Evolutionary conservation across 2,329 filamentous ascomycete genomes (phyloP).

Genomic region (Hypoxylon sp.): DNA sequence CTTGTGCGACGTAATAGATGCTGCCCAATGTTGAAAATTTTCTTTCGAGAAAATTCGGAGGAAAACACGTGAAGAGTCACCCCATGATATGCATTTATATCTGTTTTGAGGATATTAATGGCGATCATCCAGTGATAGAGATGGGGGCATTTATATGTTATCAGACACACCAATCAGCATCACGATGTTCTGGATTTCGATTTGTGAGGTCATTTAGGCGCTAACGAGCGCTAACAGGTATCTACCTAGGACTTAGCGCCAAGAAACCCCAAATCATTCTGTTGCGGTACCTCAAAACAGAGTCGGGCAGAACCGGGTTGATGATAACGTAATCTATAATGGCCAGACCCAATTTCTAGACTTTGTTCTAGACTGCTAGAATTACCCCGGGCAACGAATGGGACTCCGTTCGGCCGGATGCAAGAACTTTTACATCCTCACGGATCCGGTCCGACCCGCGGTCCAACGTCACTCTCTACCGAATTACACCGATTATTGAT

Average conservation of each 20-base stretch:
- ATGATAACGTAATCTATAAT: slow-evolving; percentile 33
- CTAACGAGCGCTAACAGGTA: slow-evolving; percentile 30
- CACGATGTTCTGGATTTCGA: slow-evolving; percentile 20
- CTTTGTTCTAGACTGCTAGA: slow-evolving; percentile 34
- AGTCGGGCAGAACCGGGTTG: slow-evolving; percentile 38
- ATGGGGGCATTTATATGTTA: slow-evolving; percentile 10
- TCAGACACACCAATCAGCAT: slow-evolving; percentile 34
- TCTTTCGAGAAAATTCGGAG: slow-evolving; percentile 32
- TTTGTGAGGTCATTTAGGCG: slow-evolving; percentile 35
- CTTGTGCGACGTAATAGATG: slow-evolving; percentile 37
- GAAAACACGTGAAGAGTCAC: slow-evolving; percentile 24
- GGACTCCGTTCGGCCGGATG: slow-evolving; percentile 42
- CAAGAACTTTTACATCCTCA: neutral
- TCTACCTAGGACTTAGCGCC: slow-evolving; percentile 12
- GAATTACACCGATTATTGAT: slow-evolving; percentile 28
- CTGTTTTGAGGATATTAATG: slow-evolving; percentile 7
- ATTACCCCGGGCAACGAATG: slow-evolving; percentile 26
- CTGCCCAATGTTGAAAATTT: slow-evolving; percentile 10
- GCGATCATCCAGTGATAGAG: slow-evolving; percentile 17
- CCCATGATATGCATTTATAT: slow-evolving; percentile 7
- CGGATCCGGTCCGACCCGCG: slow-evolving; percentile 44
- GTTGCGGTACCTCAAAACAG: slow-evolving; percentile 30
- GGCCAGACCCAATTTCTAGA: slow-evolving; percentile 33
- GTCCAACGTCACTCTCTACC: slow-evolving; percentile 32
- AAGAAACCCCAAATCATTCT: slow-evolving; percentile 27